A percentile compares a stretch with the other conserved stretches of the same genome.
phyloP scores from a whole-genome alignment of 257 asterid genomes.

The Nicotiana paniculata region DNA sequence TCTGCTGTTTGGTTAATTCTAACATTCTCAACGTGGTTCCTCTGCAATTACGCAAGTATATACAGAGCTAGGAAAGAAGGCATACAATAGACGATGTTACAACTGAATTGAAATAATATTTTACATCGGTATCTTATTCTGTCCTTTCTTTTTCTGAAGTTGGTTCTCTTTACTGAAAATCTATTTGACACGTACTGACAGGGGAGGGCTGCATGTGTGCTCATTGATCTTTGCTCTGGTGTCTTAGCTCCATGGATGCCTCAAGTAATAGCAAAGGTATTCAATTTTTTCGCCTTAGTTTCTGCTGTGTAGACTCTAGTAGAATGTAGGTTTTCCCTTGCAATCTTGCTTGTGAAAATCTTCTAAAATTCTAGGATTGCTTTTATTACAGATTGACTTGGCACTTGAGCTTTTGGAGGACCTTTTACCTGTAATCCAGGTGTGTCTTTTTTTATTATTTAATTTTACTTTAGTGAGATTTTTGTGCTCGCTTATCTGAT shows the following conservation, averaged over 20 bases:
- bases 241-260: constrained; percentile 92
- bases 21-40: neutral
- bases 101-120: neutral
- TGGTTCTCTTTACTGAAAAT: constrained; percentile 12
- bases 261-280: constrained; percentile 92
- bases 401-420: constrained; percentile 91
- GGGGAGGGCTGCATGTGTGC: constrained; percentile 93
- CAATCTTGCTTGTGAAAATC: constrained; percentile 1
- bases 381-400: constrained; percentile 67
- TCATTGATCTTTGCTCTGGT: constrained; percentile 88
- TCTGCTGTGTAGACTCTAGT: neutral
- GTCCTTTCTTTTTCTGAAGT: constrained; percentile 11
- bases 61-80: neutral
- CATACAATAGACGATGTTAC: neutral
- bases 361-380: neutral
- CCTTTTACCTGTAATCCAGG: constrained; percentile 89
- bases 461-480: neutral
- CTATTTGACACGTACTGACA: constrained; percentile 32
- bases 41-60: neutral
- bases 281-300: neutral
- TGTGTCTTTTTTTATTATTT: constrained; percentile 10
- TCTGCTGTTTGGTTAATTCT: neutral
- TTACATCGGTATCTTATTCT: constrained; percentile 10
- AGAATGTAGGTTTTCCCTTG: neutral
- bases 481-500: neutral